A percentile compares a stretch with the other conserved stretches of the same genome.
These are phyloP conservation scores for Physaria fendleri DNA, from an alignment of 345 rosid species.

Conservation along the genomic window DNA sequence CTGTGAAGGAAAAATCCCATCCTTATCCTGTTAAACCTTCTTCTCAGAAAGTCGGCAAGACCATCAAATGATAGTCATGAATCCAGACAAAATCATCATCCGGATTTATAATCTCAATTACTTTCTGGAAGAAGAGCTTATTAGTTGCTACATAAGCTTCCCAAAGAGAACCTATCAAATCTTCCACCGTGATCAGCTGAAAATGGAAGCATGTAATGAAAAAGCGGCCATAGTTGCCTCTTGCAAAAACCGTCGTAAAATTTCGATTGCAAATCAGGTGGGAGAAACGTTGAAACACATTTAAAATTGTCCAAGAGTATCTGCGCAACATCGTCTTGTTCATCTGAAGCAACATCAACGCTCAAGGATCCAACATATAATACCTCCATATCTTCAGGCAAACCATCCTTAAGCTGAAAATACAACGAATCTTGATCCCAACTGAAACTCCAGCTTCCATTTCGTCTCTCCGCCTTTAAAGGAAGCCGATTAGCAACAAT, in stretches of 20 bases:
- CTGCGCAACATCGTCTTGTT: slow-evolving; percentile 37
- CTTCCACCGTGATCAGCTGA: slow-evolving; percentile 37
- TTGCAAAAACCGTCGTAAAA: slow-evolving; percentile 35
- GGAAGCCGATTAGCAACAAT: slow-evolving; percentile 35
- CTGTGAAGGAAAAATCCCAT: slow-evolving; percentile 37
- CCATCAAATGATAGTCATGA: slow-evolving; percentile 39
- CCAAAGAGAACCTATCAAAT: slow-evolving; percentile 39
- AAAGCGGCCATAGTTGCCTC: slow-evolving; percentile 36
- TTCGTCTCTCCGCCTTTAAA: slow-evolving; percentile 28
- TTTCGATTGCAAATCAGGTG: slow-evolving; percentile 30
- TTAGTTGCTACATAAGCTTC: slow-evolving; percentile 33
- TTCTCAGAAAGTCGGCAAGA: slow-evolving; percentile 34
- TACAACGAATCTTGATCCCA: slow-evolving; percentile 35
- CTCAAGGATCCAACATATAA: slow-evolving; percentile 35
- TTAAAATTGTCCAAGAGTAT: slow-evolving; percentile 31
- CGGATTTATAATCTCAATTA: slow-evolving; percentile 32
- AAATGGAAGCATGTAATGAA: slow-evolving; percentile 36
- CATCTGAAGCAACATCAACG: slow-evolving; percentile 27
- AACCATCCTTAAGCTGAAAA: slow-evolving; percentile 34
- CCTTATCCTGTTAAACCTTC: slow-evolving; percentile 34
- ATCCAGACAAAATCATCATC: slow-evolving; percentile 39
- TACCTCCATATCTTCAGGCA: slow-evolving; percentile 38
- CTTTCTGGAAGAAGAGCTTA: slow-evolving; percentile 35
- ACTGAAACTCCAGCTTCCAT: slow-evolving; percentile 31
- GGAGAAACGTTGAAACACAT: slow-evolving; percentile 34